Conservation (phyloP, 2,329 filamentous ascomycete genomes). For the Diaporthe helianthi region DNA sequence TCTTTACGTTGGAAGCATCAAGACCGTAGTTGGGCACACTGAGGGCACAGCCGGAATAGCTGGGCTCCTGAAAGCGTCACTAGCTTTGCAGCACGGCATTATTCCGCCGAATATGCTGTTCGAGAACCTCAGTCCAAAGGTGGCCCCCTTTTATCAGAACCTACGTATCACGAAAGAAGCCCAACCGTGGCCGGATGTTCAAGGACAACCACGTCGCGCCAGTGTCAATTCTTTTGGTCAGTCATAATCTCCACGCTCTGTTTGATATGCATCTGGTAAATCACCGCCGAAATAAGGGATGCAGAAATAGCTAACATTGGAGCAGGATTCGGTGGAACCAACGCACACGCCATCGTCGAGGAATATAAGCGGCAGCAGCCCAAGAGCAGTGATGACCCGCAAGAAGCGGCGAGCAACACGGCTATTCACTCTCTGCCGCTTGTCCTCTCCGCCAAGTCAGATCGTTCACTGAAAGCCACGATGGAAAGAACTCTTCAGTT, state of each 20-base stretch:
- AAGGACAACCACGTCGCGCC: slow-evolving; percentile 39
- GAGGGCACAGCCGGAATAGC: slow-evolving; percentile 58
- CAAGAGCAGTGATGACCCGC: too few species aligned
- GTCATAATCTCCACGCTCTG: too few species aligned
- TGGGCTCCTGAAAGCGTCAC: slow-evolving; percentile 48
- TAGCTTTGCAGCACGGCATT: slow-evolving; percentile 44
- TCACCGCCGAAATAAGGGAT: too few species aligned
- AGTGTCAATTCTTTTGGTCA: slow-evolving; percentile 46
- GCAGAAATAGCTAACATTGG: too few species aligned
- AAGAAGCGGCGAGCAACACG: too few species aligned
- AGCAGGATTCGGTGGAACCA: slow-evolving; percentile 31
- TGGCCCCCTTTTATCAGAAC: slow-evolving; percentile 41
- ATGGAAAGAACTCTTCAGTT: too few species aligned
- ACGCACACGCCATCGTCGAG: slow-evolving; percentile 25
- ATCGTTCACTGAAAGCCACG: too few species aligned
- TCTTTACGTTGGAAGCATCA: slow-evolving; percentile 43
- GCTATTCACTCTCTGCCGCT: too few species aligned
- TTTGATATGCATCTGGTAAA: too few species aligned
- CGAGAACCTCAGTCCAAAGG: slow-evolving; percentile 42
- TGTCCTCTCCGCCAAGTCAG: too few species aligned
- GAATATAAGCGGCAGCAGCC: slow-evolving; percentile 6
- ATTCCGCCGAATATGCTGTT: slow-evolving; percentile 48
- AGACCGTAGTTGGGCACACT: slow-evolving; percentile 51
- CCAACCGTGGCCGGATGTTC: slow-evolving; percentile 38
- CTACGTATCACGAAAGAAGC: slow-evolving; percentile 36